Conservation (phyloP, 164 flowering plant genomes). For the Liquidambar formosana region DNA sequence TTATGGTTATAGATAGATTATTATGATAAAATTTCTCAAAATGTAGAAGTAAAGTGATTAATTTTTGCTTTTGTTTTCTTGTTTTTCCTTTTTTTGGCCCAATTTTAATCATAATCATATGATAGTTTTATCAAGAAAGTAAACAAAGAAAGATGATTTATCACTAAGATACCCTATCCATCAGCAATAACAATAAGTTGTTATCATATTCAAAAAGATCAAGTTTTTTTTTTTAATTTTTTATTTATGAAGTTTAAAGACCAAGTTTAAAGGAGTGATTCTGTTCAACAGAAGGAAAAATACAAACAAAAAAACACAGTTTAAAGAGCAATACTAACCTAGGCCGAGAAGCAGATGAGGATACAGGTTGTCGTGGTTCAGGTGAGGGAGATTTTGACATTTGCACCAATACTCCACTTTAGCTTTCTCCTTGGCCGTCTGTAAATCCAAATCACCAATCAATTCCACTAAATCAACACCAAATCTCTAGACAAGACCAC, state of each 20-base stretch:
- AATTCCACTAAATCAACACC: background rate
- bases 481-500: background rate
- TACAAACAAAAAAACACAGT: background rate
- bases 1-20: too few species aligned
- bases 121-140: background rate
- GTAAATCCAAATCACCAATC: constrained; percentile 14
- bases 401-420: constrained; percentile 26
- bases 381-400: constrained; percentile 62
- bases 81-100: too few species aligned
- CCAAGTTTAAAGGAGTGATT: background rate
- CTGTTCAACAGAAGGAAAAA: background rate
- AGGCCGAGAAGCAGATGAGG: constrained; percentile 31
- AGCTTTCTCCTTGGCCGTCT: constrained; percentile 26
- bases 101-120: too few species aligned
- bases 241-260: too few species aligned
- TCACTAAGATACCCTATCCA: background rate
- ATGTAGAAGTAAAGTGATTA: too few species aligned
- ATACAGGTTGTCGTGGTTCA: constrained; percentile 23
- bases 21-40: too few species aligned
- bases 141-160: background rate
- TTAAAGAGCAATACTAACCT: constrained; percentile 12
- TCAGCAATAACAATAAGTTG: background rate
- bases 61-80: too few species aligned
- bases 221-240: too few species aligned
- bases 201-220: background rate